Evolutionary conservation across 1,284 basidiomycete genomes (phyloP).

Genomic region (Trametes pubescens): DNA sequence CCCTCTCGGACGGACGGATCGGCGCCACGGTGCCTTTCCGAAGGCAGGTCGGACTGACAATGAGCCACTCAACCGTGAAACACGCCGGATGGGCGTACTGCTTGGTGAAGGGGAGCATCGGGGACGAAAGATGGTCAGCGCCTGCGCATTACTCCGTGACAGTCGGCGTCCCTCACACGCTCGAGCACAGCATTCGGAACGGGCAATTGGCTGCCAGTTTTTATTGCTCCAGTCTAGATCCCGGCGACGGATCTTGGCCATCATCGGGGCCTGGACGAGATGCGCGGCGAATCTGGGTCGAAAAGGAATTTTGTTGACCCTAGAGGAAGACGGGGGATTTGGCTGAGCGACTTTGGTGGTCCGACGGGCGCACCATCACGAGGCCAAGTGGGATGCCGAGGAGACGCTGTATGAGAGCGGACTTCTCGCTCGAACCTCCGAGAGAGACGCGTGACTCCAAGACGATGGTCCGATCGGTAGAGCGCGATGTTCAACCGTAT

Average conservation of each 20-base stretch:
- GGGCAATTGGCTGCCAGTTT: neutral
- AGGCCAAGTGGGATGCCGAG: neutral
- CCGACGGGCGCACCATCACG: slow-evolving; percentile 13
- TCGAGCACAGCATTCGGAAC: slow-evolving; percentile 28
- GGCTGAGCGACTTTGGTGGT: neutral
- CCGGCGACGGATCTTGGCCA: slow-evolving; percentile 16
- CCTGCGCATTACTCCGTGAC: slow-evolving; percentile 29
- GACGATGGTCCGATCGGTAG: slow-evolving; percentile 2
- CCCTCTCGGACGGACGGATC: slow-evolving; percentile 6
- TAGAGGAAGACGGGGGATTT: neutral
- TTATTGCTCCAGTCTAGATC: slow-evolving; percentile 15
- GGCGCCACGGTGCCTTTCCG: slow-evolving; percentile 28
- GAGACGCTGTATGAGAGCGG: neutral
- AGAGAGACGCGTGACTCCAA: neutral
- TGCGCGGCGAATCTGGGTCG: neutral
- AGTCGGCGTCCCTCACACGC: slow-evolving; percentile 24
- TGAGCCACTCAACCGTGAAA: slow-evolving; percentile 22
- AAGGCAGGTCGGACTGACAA: slow-evolving; percentile 17
- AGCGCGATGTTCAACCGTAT: neutral
- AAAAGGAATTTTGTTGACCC: neutral
- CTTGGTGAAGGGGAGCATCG: slow-evolving; percentile 11
- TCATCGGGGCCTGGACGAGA: slow-evolving; percentile 3
- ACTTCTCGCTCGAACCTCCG: neutral
- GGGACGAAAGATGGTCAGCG: slow-evolving; percentile 14
- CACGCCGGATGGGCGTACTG: slow-evolving; percentile 20